phyloP scores from a whole-genome alignment of 2,329 filamentous ascomycete genomes.

The Paecilomyces dactylethromorphus region DNA sequence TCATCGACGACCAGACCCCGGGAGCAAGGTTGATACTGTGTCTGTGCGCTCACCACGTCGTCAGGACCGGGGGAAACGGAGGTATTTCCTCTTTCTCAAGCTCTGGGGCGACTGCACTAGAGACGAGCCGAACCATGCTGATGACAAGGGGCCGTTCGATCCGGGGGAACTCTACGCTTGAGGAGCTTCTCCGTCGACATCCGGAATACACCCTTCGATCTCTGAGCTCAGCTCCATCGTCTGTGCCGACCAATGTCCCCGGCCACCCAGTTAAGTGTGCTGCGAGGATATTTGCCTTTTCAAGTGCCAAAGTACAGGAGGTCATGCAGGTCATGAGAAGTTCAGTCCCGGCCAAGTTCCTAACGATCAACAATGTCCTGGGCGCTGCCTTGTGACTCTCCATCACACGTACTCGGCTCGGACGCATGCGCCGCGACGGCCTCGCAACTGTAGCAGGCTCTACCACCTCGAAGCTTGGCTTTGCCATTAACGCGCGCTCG shows the following conservation, averaged over 20 bases:
- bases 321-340: neutral
- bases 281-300: neutral
- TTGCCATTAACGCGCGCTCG: neutral
- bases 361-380: neutral
- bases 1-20: neutral
- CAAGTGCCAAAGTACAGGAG: neutral
- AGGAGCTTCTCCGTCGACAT: neutral
- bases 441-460: neutral
- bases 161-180: neutral
- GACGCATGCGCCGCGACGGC: neutral
- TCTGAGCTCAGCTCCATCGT: neutral
- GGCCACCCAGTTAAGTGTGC: neutral
- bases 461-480: neutral
- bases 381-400: neutral
- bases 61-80: neutral
- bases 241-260: neutral
- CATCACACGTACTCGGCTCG: neutral
- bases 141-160: too few species aligned
- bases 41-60: neutral
- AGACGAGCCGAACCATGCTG: neutral
- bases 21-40: neutral
- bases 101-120: neutral
- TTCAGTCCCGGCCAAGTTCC: neutral
- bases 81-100: neutral
- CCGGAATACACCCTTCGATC: neutral